Percentiles rank a stretch among this genome's conserved stretches.
phyloP scores from a whole-genome alignment of 805 yeast species.

The Metschnikowia chrysomelidarum region DNA sequence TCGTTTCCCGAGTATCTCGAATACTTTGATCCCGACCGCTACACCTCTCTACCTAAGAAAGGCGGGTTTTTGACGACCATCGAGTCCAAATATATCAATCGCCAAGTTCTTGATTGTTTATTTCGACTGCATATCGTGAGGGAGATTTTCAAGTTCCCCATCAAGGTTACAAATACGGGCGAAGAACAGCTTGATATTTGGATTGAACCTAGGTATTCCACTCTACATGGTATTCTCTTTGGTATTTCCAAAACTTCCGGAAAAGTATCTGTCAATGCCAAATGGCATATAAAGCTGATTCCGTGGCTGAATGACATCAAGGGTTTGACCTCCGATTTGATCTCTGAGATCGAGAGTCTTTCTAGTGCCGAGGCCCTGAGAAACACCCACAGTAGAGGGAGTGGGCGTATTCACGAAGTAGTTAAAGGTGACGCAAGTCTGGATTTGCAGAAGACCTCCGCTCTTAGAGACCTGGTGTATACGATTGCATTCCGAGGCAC shows the following conservation, averaged over 20 bases:
- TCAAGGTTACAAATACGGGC: constrained; percentile 16
- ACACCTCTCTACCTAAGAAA: constrained; percentile 12
- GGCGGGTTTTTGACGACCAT: constrained; percentile 7
- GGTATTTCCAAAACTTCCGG: constrained; percentile 14
- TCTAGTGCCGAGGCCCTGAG: constrained; percentile 21
- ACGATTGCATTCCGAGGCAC: constrained; percentile 26
- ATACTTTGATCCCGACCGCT: constrained; percentile 26
- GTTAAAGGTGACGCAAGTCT: neutral
- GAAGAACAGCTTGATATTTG: constrained; percentile 25
- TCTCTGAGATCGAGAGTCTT: constrained; percentile 27
- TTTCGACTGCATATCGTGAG: constrained; percentile 22
- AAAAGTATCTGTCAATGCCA: constrained; percentile 5
- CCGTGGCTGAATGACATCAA: constrained; percentile 19
- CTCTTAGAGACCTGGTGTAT: constrained; percentile 13
- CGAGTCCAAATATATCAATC: constrained; percentile 25
- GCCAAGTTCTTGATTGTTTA: constrained; percentile 26
- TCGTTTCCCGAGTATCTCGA: constrained; percentile 26
- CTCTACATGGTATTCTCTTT: constrained; percentile 30
- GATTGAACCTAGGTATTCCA: constrained; percentile 30
- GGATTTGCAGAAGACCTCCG: neutral
- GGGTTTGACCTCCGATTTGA: constrained; percentile 22
- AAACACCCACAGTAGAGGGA: constrained; percentile 26
- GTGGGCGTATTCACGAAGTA: constrained; percentile 29
- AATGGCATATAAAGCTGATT: constrained; percentile 31
- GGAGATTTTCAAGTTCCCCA: constrained; percentile 30